phyloP scores from a whole-genome alignment of 352 stramenopile species.

The Phytophthora vignae region DNA sequence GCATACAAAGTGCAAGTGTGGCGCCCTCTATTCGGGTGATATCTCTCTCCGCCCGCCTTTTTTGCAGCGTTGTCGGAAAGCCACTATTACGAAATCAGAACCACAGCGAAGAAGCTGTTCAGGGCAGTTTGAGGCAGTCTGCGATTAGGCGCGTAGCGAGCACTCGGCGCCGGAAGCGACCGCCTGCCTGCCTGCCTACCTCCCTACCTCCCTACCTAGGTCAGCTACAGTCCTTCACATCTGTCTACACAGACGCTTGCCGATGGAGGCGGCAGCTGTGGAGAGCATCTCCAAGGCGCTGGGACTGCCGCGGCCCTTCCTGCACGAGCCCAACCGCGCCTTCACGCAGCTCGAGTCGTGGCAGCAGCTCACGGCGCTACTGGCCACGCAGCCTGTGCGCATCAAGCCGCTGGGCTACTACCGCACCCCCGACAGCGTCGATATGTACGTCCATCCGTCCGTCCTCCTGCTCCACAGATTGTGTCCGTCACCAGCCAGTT shows the following conservation, averaged over 20 bases:
- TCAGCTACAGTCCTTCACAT: neutral
- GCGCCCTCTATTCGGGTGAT: no score
- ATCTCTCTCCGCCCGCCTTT: neutral
- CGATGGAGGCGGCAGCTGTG: conserved; percentile 50
- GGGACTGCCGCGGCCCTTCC: conserved; percentile 64
- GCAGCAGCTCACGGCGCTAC: conserved; percentile 57
- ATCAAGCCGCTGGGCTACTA: conserved; percentile 84
- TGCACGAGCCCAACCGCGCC: conserved; percentile 67
- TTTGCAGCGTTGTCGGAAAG: conserved; percentile 10
- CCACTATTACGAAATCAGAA: conserved; percentile 26
- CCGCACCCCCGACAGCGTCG: conserved; percentile 76
- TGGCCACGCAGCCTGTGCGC: conserved; percentile 56
- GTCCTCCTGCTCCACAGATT: no score
- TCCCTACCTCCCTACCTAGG: no score
- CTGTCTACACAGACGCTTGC: neutral
- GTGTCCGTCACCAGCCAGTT: neutral
- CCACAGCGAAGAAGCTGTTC: conserved; percentile 1
- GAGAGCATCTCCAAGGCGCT: conserved; percentile 67
- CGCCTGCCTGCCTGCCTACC: no score
- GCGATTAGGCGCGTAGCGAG: conserved; percentile 6
- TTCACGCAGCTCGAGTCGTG: conserved; percentile 75
- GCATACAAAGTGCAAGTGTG: no score
- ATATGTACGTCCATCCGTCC: conserved; percentile 61
- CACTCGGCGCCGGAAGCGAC: neutral
- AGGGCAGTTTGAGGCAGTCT: conserved; percentile 4